phyloP scores from a whole-genome alignment of 306 rosid genomes.

The Cucurbita ficifolia region DNA sequence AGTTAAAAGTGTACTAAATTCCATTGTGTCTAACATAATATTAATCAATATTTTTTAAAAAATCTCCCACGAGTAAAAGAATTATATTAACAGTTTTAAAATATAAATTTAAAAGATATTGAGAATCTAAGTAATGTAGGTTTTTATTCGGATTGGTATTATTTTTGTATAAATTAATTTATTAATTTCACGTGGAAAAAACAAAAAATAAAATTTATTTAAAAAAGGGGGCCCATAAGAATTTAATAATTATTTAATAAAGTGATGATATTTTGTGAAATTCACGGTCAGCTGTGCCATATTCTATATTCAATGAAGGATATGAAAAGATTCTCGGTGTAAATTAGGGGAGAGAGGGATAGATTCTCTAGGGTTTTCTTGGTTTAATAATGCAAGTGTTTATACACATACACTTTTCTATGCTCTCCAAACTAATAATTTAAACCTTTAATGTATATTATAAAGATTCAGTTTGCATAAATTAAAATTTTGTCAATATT shows the following conservation, averaged over 20 bases:
- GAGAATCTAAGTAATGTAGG: too few species aligned
- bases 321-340: background rate
- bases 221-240: background rate
- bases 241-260: background rate
- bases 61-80: too few species aligned
- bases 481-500: too few species aligned
- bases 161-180: background rate
- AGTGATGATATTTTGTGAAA: background rate
- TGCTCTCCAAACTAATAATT: background rate
- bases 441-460: too few species aligned
- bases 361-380: background rate
- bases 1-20: too few species aligned
- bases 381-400: background rate
- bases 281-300: background rate
- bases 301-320: slow-evolving; percentile 1
- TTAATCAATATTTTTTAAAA: too few species aligned
- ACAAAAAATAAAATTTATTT: background rate
- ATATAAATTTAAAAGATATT: too few species aligned
- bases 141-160: too few species aligned
- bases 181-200: background rate
- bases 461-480: too few species aligned
- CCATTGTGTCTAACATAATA: too few species aligned
- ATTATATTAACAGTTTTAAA: too few species aligned
- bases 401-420: background rate
- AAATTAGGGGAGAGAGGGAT: background rate